phyloP scores from a whole-genome alignment of 2,329 filamentous ascomycete genomes.

The Fusarium buharicum region DNA sequence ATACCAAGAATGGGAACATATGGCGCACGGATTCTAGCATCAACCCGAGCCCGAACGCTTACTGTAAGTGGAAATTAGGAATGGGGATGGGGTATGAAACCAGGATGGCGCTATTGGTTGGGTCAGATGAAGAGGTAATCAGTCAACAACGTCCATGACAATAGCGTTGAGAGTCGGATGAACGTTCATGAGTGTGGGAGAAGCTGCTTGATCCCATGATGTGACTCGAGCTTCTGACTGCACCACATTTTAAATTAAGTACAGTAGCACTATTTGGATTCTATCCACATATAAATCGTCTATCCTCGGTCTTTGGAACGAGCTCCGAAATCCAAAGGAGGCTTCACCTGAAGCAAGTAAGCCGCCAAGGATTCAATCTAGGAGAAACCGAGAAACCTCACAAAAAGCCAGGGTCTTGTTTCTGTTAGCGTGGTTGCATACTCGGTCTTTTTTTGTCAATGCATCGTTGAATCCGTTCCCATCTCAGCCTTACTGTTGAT shows the following conservation, averaged over 20 bases:
- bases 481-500: background rate
- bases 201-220: background rate
- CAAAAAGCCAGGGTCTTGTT: background rate
- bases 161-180: background rate
- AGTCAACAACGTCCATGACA: constrained; percentile 18
- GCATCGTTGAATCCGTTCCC: background rate
- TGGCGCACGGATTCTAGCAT: constrained; percentile 26
- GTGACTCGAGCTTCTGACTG: background rate
- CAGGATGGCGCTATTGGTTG: constrained; percentile 23
- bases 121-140: background rate
- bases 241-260: no score
- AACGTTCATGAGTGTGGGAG: background rate
- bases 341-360: background rate
- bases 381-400: no score
- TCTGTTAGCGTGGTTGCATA: background rate
- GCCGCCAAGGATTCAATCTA: background rate
- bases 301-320: background rate
- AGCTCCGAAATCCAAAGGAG: background rate
- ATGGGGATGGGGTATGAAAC: constrained; percentile 9
- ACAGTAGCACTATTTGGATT: background rate
- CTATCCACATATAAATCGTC: background rate
- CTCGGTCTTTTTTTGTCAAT: background rate
- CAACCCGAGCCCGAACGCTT: constrained; percentile 34
- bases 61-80: constrained; percentile 20
- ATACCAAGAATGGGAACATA: constrained; percentile 11